Conservation (phyloP, 306 rosid genomes). For the Casuarina cunninghamiana region DNA sequence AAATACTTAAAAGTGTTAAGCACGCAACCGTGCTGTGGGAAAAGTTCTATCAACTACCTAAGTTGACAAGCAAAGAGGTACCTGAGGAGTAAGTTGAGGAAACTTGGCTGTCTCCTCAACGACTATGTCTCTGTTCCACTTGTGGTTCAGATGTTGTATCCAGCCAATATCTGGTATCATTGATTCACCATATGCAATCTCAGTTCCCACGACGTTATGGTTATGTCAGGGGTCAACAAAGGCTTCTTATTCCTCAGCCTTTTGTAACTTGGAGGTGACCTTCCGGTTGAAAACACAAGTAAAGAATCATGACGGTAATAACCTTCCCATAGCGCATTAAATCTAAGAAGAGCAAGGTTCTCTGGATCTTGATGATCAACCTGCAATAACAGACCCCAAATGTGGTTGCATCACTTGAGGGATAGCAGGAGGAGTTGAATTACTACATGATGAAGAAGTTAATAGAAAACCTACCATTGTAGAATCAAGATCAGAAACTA, state of each 20-base stretch:
- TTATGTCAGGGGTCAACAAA: slow-evolving; percentile 72
- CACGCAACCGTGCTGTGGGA: not conserved
- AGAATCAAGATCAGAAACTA: slow-evolving; percentile 85
- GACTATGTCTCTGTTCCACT: slow-evolving; percentile 69
- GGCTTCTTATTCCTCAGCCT: slow-evolving; percentile 60
- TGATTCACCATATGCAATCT: slow-evolving; percentile 62
- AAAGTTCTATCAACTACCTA: not conserved
- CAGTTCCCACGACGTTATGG: slow-evolving; percentile 82
- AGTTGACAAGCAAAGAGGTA: slow-evolving; percentile 22
- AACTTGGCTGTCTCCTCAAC: slow-evolving; percentile 67
- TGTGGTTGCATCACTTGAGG: slow-evolving; percentile 8
- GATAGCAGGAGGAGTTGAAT: not conserved
- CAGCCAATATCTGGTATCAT: slow-evolving; percentile 62
- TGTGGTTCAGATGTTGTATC: slow-evolving; percentile 49
- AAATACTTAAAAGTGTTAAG: not conserved
- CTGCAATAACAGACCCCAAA: slow-evolving; percentile 36
- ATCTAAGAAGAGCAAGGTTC: slow-evolving; percentile 60
- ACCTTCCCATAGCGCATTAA: slow-evolving; percentile 84
- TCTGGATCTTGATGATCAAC: slow-evolving; percentile 74
- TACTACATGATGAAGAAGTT: slow-evolving; percentile 9
- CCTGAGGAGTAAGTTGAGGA: slow-evolving; percentile 71
- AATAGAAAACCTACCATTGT: slow-evolving; percentile 57
- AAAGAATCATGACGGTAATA: slow-evolving; percentile 73
- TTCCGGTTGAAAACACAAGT: slow-evolving; percentile 87
- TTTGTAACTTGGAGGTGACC: slow-evolving; percentile 59